A percentile compares a stretch with the other conserved stretches of the same genome.
phyloP scores from a whole-genome alignment of 129 eudicot genomes.

The Helianthus tuberosus region DNA sequence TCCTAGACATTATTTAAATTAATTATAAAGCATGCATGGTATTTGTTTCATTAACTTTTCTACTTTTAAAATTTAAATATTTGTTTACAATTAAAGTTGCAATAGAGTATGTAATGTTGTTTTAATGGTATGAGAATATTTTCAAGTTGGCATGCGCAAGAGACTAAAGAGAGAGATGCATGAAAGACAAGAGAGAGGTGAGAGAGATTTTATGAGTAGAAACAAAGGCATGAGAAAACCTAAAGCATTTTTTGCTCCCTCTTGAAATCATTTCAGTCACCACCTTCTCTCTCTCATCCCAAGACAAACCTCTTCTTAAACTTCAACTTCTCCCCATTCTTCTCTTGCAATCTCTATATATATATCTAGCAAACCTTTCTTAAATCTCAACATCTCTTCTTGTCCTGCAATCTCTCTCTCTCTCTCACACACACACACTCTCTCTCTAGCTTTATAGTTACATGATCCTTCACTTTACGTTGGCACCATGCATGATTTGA shows the following conservation, averaged over 20 bases:
- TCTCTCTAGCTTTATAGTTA: neutral
- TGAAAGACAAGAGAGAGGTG: neutral
- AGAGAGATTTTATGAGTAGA: slow-evolving; percentile 49
- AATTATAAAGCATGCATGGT: slow-evolving; percentile 21
- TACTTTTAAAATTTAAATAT: neutral
- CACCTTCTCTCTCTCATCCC: slow-evolving; percentile 44
- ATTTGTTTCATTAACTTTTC: slow-evolving; percentile 16
- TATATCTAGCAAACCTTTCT: slow-evolving; percentile 57
- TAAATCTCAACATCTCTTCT: slow-evolving; percentile 30
- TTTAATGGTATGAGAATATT: slow-evolving; percentile 14
- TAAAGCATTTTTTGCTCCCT: slow-evolving; percentile 63
- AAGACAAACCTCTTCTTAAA: slow-evolving; percentile 49
- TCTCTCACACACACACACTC: neutral
- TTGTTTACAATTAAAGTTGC: slow-evolving; percentile 1
- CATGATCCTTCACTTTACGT: slow-evolving; percentile 3
- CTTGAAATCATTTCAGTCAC: slow-evolving; percentile 63
- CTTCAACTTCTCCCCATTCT: slow-evolving; percentile 26
- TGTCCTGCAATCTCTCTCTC: slow-evolving; percentile 19
- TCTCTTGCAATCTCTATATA: slow-evolving; percentile 20
- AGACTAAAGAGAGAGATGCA: neutral
- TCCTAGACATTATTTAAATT: slow-evolving; percentile 7
- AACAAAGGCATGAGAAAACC: slow-evolving; percentile 66
- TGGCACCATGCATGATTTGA: slow-evolving; percentile 21
- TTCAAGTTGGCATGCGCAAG: slow-evolving; percentile 27
- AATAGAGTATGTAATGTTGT: neutral